Percentiles rank a stretch among this genome's conserved stretches.
Evolutionary conservation across 345 rosid genomes (phyloP).

Genomic region (Dimocarpus longan): DNA sequence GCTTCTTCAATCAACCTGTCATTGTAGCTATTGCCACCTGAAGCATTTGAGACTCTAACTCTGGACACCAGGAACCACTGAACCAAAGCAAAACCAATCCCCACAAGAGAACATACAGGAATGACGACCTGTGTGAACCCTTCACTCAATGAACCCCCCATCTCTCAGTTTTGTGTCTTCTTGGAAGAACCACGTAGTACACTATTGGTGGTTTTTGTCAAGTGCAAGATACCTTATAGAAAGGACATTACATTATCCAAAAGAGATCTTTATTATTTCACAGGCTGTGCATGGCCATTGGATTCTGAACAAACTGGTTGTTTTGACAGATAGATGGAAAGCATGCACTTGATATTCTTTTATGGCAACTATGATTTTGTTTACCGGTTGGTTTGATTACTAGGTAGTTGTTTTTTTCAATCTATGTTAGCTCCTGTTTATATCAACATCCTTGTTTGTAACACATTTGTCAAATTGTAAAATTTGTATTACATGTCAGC

Average conservation of each 20-base stretch:
- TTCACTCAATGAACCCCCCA: slow-evolving; percentile 53
- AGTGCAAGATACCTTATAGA: neutral
- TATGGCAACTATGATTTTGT: slow-evolving; percentile 2
- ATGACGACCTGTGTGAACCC: slow-evolving; percentile 52
- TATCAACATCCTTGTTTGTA: slow-evolving; percentile 10
- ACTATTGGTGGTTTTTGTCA: neutral
- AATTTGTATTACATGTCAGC: neutral
- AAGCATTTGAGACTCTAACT: slow-evolving; percentile 43
- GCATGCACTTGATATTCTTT: slow-evolving; percentile 1
- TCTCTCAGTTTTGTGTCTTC: slow-evolving; percentile 1
- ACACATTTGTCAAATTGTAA: slow-evolving; percentile 11
- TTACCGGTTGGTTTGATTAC: slow-evolving; percentile 40
- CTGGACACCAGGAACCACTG: slow-evolving; percentile 69
- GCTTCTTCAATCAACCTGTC: slow-evolving; percentile 51
- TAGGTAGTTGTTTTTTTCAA: slow-evolving; percentile 27
- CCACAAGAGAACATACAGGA: slow-evolving; percentile 50
- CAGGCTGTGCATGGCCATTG: slow-evolving; percentile 25
- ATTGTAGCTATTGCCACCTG: slow-evolving; percentile 33
- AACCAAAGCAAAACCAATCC: slow-evolving; percentile 65
- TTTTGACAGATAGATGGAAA: slow-evolving; percentile 42
- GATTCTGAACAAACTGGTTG: slow-evolving; percentile 39
- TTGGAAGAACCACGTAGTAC: neutral
- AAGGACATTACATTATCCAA: slow-evolving; percentile 12
- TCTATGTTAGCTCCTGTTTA: slow-evolving; percentile 9
- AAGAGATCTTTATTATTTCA: slow-evolving; percentile 3